Base-by-base conservation (phyloP, 768 basidiomycete species). In the Royoungia palumana region DNA sequence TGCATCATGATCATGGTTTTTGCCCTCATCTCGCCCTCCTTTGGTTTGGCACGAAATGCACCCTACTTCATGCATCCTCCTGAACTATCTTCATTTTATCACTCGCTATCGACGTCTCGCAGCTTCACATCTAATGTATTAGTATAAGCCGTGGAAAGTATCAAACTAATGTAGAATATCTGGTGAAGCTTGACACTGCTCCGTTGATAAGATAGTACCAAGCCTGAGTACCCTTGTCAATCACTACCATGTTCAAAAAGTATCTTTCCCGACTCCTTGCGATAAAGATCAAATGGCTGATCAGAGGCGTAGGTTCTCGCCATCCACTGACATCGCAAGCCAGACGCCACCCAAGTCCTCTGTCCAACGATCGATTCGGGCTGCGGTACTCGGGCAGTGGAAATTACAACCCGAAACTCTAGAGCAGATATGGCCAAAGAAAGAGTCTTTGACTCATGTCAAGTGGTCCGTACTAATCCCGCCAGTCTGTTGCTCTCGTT, bases 371-470 rank as follows among this genome's bases (percentile, higher is more conserved):
- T 79, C 81, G 57, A 93, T 98, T 69, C 85, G 96, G 47, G 72
- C 84, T 20, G 76, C 75, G 38, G 73, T 96, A 27, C 75, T 96
- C 41, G 78, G 85, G 17, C 93, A 95, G 66, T 87, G 91, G 79
- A 88, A 83, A 59, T 79, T 90, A 43, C 81, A 84, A 53, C 77
- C 81, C 35, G 90, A 89, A 54, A 82, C 85, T 3, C 72, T 98
- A 25, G 96, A 99, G 64, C 80, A 80, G 59, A 80, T 99, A 44
- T 99, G 96, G 96, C 92, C 94, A 3, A 99, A 98, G 88, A 99
- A 98, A 76, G 95, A 97, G 75, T 78, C 85, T 3, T 75, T 97
- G 40, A 85, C 88, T 5, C 86, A 89, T 60, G 90, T 94, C 52
- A 98, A 98, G 75, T 98, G 96, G 95, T 64, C 21, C 46, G 58